Conservation (phyloP, 179 eudicot species). For the Pouteria campechiana region DNA sequence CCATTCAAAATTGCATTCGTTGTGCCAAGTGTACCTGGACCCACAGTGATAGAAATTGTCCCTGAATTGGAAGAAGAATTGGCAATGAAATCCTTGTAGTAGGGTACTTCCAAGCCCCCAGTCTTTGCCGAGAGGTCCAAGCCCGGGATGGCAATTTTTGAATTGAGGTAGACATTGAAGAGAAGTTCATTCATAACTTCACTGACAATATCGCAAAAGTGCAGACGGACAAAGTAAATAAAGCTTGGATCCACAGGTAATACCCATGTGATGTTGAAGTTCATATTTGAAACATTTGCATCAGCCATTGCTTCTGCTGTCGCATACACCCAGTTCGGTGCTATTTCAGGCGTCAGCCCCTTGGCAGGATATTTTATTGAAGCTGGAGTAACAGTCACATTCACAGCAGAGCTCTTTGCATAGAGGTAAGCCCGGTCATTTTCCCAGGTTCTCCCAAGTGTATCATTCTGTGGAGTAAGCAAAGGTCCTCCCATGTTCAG, state of each 20-base stretch:
- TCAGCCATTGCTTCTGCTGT: constrained; percentile 66
- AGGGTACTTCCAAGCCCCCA: constrained; percentile 43
- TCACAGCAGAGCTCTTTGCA: constrained; percentile 53
- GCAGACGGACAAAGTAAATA: constrained; percentile 47
- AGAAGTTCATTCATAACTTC: constrained; percentile 34
- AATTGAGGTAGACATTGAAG: constrained; percentile 56
- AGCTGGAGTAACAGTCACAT: constrained; percentile 40
- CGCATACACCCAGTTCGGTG: constrained; percentile 66
- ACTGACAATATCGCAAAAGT: constrained; percentile 65
- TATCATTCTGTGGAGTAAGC: constrained; percentile 59
- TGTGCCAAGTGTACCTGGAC: constrained; percentile 39
- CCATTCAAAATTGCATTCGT: constrained; percentile 53
- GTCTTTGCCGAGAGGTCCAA: constrained; percentile 41
- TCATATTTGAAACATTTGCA: constrained; percentile 36
- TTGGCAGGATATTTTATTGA: constrained; percentile 33
- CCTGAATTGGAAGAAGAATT: constrained; percentile 35
- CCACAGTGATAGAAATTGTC: constrained; percentile 45
- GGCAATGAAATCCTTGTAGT: constrained; percentile 51
- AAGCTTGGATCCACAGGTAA: constrained; percentile 58
- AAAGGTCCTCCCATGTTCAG: constrained; percentile 74
- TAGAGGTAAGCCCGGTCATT: constrained; percentile 52
- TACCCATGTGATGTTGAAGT: constrained; percentile 71
- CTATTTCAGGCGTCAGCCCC: constrained; percentile 30
- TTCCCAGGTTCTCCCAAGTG: constrained; percentile 63
- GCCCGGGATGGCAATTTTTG: constrained; percentile 30